Base-by-base conservation (phyloP, 148 eudicot species). In the Cornus controversa region DNA sequence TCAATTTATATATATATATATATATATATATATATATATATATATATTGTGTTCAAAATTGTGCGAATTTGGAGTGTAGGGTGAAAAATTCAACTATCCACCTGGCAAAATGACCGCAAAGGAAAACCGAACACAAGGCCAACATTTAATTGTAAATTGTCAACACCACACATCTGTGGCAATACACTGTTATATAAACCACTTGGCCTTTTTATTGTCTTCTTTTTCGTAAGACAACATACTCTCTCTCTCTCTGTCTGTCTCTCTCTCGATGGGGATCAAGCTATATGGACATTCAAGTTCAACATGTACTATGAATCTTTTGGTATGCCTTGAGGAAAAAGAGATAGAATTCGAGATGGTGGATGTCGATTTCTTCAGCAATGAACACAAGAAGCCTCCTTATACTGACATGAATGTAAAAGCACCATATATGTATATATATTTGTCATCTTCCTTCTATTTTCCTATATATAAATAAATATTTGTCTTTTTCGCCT, bases 321-420 rank as follows among this genome's bases (percentile, higher is more conserved):
- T 42, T 23, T 40, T 80, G 74, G 67, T 64, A 16, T 80, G 82
- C 63, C 47, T 84, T 42, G 47, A 81, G 20, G 86, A 84, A 62
- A 84, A 81, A 28, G 37, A 78, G 25, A 82, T 78, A 10, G 86
- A 84, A 2, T 84, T 57, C 40, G 82, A 84, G 67, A 40, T 84
- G 36, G 27, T 84, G 24, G 70, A 65, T 54, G 77, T 84, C 63
- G 58, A 84, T 50, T 76, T 77, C 74, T 66, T 70, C 16, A 27
- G 65, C 42, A 66, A 77, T 67, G 71, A 84, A 2, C 78, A 84
- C 37, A 78, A 78, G 71, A 75, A 75, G 18, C 79, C 86, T 53
- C 9, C 81, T 70, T 84, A 80, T 28, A 84, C 78, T 57, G 70
- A 75, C 63, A 84, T 80, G 77, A 81, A 80, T 76, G 86, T 84